These are phyloP conservation scores for Misopates orontium DNA, from an alignment of 257 asterid genomes.

Conservation along the genomic window DNA sequence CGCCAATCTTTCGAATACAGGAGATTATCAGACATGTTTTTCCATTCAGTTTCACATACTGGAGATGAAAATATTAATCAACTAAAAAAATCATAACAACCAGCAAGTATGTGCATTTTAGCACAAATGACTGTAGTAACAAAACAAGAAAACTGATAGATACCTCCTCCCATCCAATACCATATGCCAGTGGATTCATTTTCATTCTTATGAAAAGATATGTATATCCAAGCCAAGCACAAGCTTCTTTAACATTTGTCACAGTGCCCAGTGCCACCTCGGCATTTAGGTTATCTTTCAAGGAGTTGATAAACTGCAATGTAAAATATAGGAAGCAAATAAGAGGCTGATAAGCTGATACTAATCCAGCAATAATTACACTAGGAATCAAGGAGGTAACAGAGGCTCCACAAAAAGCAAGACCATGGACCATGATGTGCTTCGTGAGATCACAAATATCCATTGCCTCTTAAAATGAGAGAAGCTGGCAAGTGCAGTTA, in stretches of 20 bases:
- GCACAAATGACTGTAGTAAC: neutral
- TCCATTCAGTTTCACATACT: neutral
- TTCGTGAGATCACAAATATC: conserved; percentile 12
- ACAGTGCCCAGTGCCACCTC: conserved; percentile 99
- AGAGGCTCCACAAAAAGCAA: neutral
- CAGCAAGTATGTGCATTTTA: neutral
- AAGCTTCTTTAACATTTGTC: conserved; percentile 98
- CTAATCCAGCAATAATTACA: too few relatives aligned
- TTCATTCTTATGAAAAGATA: conserved; percentile 97
- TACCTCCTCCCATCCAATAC: conserved; percentile 99
- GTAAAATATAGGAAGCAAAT: conserved; percentile 21
- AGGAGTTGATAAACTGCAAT: conserved; percentile 83
- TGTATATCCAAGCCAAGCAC: conserved; percentile 99
- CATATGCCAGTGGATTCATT: conserved; percentile 97
- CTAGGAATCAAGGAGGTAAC: conserved; percentile 7
- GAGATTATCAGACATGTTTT: too few relatives aligned
- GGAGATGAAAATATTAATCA: neutral
- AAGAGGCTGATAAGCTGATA: conserved; percentile 23
- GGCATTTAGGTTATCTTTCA: conserved; percentile 95
- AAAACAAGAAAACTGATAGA: conserved; percentile 10
- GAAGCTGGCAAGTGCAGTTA: neutral
- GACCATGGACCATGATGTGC: conserved; percentile 8
- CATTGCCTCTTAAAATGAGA: neutral
- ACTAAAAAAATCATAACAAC: conserved; percentile 2
- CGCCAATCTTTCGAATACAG: too few relatives aligned